phyloP scores from a whole-genome alignment of 2,329 filamentous ascomycete species.

The Mollisiaceae sp. region DNA sequence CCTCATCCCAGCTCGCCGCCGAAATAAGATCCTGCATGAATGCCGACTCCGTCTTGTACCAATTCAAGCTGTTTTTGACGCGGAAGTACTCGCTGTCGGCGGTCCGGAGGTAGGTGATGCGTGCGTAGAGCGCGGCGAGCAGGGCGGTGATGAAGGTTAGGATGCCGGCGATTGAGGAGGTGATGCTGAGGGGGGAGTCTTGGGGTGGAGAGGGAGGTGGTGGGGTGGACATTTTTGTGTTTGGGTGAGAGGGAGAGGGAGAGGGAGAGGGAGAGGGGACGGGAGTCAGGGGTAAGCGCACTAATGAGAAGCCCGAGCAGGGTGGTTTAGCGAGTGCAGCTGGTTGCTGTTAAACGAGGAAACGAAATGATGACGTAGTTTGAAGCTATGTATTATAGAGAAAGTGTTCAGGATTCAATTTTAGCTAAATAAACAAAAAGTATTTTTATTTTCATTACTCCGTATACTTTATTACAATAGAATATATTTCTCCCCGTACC shows the following conservation, averaged over 20 bases:
- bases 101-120: constrained; percentile 52
- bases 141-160: constrained; percentile 55
- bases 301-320: too few species aligned
- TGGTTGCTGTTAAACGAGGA: too few species aligned
- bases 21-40: constrained; percentile 51
- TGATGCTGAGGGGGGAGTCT: constrained; percentile 53
- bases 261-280: background rate
- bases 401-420: too few species aligned
- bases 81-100: constrained; percentile 54
- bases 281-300: too few species aligned
- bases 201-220: background rate
- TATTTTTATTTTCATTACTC: too few species aligned
- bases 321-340: too few species aligned
- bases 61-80: constrained; percentile 52
- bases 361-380: too few species aligned
- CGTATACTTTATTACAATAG: too few species aligned
- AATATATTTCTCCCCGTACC: too few species aligned
- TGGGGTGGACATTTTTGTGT: background rate
- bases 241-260: background rate
- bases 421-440: too few species aligned
- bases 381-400: too few species aligned
- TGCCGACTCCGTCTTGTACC: constrained; percentile 55
- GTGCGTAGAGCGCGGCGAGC: constrained; percentile 49
- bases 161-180: constrained; percentile 51
- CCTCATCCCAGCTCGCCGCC: constrained; percentile 25